Base-by-base conservation (phyloP, 441 rosid genomes). In the Erodium trifolium region DNA sequence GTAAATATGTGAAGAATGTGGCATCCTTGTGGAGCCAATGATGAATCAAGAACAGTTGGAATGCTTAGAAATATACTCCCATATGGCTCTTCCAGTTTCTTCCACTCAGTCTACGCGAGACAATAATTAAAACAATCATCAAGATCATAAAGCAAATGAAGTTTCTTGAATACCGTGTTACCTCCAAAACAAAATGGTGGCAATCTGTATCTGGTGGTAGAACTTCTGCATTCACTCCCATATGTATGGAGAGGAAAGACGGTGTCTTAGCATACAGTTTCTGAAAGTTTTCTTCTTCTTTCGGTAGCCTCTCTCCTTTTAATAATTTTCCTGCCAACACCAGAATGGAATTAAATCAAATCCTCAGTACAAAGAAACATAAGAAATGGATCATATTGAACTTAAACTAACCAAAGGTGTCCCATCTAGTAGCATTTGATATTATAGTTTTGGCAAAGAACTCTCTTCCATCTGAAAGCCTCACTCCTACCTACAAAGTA, bases 361-460 rank as follows among this genome's bases (percentile, higher is more conserved):
- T 59, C 49, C 34, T 4, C 4, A 63, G 71, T 17, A 2, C 1
- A 63, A 23, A 23, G 27, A 5, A 47, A 47, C 10, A 39, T 39
- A 31, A 47, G 35, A 41, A 17, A 43, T n/a, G 34, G 2, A 13
- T 41, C 31, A 34, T 49, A 19, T 14, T 17, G 39, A 34, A 70
- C 45, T 43, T 35, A 2, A 47, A 78, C 97, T 79, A 78, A 94
- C 99, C 96, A 76, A 94, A 94, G 27, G 99, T 94, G 78, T 89
- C 97, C 99, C 99, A 93, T 87, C 97, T 90, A 45, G 97, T 91
- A 73, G 97, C 97, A 81, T 91, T 93, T 72, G 99, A 93, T 72
- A 93, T 84, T 77, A 91, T 73, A n/a, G 96, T 93, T 77, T 83
- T 84, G 49, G 92, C 88, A 9, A 76, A 89, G 80, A 87, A 77